Percentiles rank a stretch among this genome's conserved stretches.
Evolutionary conservation across 2,329 filamentous ascomycete genomes (phyloP).

Genomic region (Bertia moriformis): DNA sequence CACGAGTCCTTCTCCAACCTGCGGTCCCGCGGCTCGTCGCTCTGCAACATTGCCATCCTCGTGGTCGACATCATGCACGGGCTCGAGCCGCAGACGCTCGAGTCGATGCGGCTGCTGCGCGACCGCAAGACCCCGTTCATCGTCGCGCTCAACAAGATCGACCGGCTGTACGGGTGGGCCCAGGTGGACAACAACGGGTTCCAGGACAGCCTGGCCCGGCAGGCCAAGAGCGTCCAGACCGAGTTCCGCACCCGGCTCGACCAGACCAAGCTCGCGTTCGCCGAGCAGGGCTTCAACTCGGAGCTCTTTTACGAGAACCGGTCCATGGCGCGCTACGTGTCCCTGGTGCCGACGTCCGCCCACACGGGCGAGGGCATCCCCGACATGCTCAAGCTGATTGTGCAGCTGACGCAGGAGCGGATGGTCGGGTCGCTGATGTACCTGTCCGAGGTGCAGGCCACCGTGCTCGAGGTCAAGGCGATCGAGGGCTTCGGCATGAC

Average conservation of each 20-base stretch:
- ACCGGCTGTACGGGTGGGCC: constrained; percentile 98
- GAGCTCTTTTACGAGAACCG: constrained; percentile 97
- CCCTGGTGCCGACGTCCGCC: constrained; percentile 90
- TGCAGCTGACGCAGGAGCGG: constrained; percentile 84
- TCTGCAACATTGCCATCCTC: constrained; percentile 97
- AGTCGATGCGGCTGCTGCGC: constrained; percentile 87
- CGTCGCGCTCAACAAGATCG: constrained; percentile 97
- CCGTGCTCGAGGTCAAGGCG: constrained; percentile 95
- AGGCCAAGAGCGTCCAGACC: constrained; percentile 84
- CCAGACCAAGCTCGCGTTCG: constrained; percentile 82
- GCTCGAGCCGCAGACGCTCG: constrained; percentile 87
- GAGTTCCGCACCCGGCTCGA: constrained; percentile 86
- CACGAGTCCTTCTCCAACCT: constrained; percentile 99
- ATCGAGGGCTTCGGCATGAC: constrained; percentile 98
- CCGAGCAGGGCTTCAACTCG: constrained; percentile 94
- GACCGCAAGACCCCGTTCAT: constrained; percentile 96
- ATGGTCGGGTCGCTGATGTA: constrained; percentile 99
- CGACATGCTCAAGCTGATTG: constrained; percentile 92
- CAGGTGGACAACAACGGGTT: constrained; percentile 98
- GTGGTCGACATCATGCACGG: constrained; percentile 99
- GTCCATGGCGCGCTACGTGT: constrained; percentile 85
- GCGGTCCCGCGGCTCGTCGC: constrained; percentile 86
- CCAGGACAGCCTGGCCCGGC: constrained; percentile 74
- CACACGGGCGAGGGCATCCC: constrained; percentile 98
- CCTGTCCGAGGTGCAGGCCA: constrained; percentile 91